A percentile compares a stretch with the other conserved stretches of the same genome.
Conservation (phyloP, 768 basidiomycete species). For the Boletus insuetus region DNA sequence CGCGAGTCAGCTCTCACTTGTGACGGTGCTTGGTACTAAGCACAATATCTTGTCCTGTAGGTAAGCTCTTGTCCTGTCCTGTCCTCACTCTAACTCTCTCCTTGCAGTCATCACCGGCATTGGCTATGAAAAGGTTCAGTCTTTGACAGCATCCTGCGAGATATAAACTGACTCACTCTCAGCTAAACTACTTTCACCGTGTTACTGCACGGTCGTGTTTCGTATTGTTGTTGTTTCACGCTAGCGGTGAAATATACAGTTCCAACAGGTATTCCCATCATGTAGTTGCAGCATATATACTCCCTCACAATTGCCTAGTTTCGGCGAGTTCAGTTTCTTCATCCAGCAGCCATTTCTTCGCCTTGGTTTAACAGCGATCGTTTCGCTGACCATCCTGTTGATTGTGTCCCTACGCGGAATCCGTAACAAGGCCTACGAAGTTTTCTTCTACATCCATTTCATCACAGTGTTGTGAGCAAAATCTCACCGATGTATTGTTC, state of each 20-base stretch:
- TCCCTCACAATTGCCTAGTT: background rate
- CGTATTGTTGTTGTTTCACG: constrained; percentile 50
- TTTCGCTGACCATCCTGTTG: constrained; percentile 41
- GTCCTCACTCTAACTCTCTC: background rate
- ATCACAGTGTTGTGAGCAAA: constrained; percentile 39
- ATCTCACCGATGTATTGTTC: background rate
- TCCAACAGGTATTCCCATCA: constrained; percentile 1
- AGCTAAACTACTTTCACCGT: constrained; percentile 47
- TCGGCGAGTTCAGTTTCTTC: background rate
- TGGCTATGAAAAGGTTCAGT: constrained; percentile 26
- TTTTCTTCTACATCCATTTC: constrained; percentile 52
- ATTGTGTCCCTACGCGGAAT: constrained; percentile 50
- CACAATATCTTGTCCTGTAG: constrained; percentile 44
- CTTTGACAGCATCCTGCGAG: background rate
- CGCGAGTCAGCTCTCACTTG: constrained; percentile 39
- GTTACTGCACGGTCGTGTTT: constrained; percentile 46
- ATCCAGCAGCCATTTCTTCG: constrained; percentile 22
- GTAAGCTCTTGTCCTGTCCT: background rate
- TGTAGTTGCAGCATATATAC: background rate
- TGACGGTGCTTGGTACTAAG: constrained; percentile 47
- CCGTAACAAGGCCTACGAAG: constrained; percentile 46
- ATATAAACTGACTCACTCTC: background rate
- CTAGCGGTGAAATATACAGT: constrained; percentile 18
- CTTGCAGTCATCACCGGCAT: constrained; percentile 28
- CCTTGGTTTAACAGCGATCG: constrained; percentile 36